Base-by-base conservation (phyloP, 352 stramenopile genomes). In the Albugo laibachii region DNA sequence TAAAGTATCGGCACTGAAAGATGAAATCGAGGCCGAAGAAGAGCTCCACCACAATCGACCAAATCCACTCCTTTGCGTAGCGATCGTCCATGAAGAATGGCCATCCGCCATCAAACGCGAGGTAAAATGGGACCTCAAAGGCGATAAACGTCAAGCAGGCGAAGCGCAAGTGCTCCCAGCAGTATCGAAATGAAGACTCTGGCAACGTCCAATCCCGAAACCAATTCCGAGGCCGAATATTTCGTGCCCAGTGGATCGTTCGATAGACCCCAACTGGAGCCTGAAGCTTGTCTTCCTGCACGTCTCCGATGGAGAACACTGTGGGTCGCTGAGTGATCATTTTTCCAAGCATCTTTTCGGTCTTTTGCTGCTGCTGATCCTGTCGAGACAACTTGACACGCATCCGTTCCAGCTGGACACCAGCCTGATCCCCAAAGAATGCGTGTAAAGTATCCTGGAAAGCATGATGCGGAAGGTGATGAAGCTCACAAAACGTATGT, bases 301-400 rank as follows among this genome's bases (percentile, higher is more conserved):
- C 45, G 0, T 14, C 20, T 4, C 36, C 13, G n/a, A 31, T 46
- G 5, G 51, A 62, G 34, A 46, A 44, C 2, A 62, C 55, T 0
- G 55, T 49, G 0, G 60, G 62, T 36, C 65, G 69, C 8, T 31
- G 24, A 10, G 24, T 31, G 24, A 31, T 8, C 8, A 3, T 3
- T 31, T 31, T 42, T 0, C 71, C 71, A 5, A 87, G 60, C 52
- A 87, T 63, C 13, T 62, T 60, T 49, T 87, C 82, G 63, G 80
- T 83, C 54, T 87, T 87, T 42, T 83, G 71, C 42, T 81, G 59
- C 36, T 87, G 74, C 31, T 83, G 67, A 27, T 87, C 71, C 0
- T 56, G 61, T 2, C 66, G 55, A 14, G 48, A 63, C 6, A 73
- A 59, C 50, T 75, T 73, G 11, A 64, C 69, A 0, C 58, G 63